Evolutionary conservation across 2,329 filamentous ascomycete genomes (phyloP).

Genomic region (Alternaria novae-zelandiae): DNA sequence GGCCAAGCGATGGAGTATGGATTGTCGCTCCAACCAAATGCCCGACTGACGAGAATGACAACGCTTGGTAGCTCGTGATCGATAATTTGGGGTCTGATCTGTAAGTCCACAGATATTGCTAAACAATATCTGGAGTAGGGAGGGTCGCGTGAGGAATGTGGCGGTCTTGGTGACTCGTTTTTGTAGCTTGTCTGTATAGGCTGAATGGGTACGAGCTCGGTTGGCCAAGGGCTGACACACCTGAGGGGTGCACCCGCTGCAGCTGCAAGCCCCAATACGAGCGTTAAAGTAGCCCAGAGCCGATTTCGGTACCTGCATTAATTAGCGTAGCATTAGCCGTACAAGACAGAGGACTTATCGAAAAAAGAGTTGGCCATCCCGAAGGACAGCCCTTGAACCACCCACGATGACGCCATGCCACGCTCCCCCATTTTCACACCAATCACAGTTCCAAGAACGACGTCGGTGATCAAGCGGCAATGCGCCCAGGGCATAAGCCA

Average conservation of each 20-base stretch:
- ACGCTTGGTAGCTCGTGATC: neutral
- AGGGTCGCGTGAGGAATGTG: neutral
- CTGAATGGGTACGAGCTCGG: conserved; percentile 18
- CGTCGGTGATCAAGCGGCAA: neutral
- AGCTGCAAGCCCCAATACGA: conserved; percentile 11
- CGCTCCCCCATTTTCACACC: conserved; percentile 27
- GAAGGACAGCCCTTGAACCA: conserved; percentile 28
- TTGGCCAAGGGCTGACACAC: conserved; percentile 11
- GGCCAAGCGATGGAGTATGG: neutral
- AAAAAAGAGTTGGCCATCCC: conserved; percentile 44
- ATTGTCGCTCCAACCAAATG: neutral
- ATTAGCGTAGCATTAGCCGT: conserved; percentile 35
- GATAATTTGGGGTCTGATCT: neutral
- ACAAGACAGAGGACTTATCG: conserved; percentile 48
- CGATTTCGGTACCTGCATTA: neutral
- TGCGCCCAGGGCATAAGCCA: conserved; percentile 27
- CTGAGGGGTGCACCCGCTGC: neutral
- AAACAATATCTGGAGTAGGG: neutral
- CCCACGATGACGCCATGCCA: conserved; percentile 22
- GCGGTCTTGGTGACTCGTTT: conserved; percentile 5
- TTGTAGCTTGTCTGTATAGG: conserved; percentile 7
- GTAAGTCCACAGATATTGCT: neutral
- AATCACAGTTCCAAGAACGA: conserved; percentile 7
- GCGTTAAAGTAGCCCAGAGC: neutral
- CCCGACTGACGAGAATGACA: too few species aligned